These are phyloP conservation scores for Vicia villosa DNA, from an alignment of 306 rosid species.

Conservation along the genomic window DNA sequence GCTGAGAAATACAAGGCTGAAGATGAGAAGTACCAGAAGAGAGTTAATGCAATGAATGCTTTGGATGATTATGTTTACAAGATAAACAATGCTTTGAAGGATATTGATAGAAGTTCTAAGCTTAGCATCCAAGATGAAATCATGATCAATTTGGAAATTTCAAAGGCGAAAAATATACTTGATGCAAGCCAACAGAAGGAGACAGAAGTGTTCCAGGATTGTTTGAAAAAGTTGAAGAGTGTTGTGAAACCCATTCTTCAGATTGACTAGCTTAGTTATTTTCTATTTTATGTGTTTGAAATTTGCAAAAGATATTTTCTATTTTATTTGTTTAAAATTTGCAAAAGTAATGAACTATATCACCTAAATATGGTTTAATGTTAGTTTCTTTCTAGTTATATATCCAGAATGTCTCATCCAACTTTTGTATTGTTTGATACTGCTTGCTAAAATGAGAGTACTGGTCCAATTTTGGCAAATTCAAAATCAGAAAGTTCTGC, in stretches of 20 bases:
- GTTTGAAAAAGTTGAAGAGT: conserved; percentile 40
- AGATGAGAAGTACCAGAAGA: conserved; percentile 46
- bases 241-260: conserved; percentile 43
- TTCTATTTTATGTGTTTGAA: background rate
- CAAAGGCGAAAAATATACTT: conserved; percentile 33
- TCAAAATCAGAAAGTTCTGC: no score
- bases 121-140: background rate
- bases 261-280: conserved; percentile 10
- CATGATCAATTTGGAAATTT: conserved; percentile 38
- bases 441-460: no score
- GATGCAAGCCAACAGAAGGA: conserved; percentile 40
- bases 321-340: background rate
- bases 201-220: conserved; percentile 38
- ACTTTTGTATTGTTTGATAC: no score
- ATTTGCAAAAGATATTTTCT: no score
- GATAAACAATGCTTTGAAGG: conserved; percentile 13
- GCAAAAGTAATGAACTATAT: background rate
- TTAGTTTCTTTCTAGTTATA: no score
- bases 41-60: conserved; percentile 25
- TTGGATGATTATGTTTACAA: conserved; percentile 4
- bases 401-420: no score
- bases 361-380: no score
- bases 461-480: no score
- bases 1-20: conserved; percentile 49
- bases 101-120: conserved; percentile 28